Conservation (phyloP, 345 rosid genomes). For the Hirschfeldia incana region DNA sequence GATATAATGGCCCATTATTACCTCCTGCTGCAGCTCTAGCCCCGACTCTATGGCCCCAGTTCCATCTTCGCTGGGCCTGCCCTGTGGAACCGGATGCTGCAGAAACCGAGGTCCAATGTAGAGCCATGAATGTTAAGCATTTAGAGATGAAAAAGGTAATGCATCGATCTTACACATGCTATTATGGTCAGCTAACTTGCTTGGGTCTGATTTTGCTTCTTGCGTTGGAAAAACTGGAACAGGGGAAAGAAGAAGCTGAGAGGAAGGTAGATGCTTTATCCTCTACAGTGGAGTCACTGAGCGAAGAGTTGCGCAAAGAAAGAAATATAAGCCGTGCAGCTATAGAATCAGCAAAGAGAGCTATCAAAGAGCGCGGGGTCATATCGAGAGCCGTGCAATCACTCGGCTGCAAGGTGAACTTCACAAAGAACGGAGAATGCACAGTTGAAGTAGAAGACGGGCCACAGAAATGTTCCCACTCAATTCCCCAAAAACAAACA, state of each 20-base stretch:
- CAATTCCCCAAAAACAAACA: slow-evolving; percentile 45
- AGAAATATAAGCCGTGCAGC: slow-evolving; percentile 64
- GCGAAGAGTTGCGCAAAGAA: slow-evolving; percentile 60
- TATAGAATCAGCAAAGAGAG: slow-evolving; percentile 62
- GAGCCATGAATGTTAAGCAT: slow-evolving; percentile 58
- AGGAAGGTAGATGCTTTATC: slow-evolving; percentile 58
- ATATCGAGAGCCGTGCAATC: slow-evolving; percentile 80
- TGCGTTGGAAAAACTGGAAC: slow-evolving; percentile 24
- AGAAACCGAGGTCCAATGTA: slow-evolving; percentile 71
- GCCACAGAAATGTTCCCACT: slow-evolving; percentile 38
- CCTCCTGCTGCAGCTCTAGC: slow-evolving; percentile 99
- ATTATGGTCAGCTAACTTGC: not conserved
- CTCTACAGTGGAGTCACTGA: slow-evolving; percentile 52
- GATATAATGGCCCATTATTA: slow-evolving; percentile 56
- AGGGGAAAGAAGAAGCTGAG: slow-evolving; percentile 83
- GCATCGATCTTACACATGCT: slow-evolving; percentile 3
- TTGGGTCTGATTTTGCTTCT: slow-evolving; percentile 10
- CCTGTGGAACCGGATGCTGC: slow-evolving; percentile 75
- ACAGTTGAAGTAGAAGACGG: slow-evolving; percentile 56
- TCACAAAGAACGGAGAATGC: slow-evolving; percentile 60
- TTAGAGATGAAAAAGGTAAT: slow-evolving; percentile 75
- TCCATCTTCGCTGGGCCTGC: slow-evolving; percentile 98
- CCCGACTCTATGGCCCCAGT: slow-evolving; percentile 95
- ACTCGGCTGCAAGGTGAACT: slow-evolving; percentile 82
- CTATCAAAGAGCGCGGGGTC: slow-evolving; percentile 63